A percentile compares a stretch with the other conserved stretches of the same genome.
These are phyloP conservation scores for Tricholoma furcatifolium DNA, from an alignment of 768 basidiomycete species.

Conservation along the genomic window DNA sequence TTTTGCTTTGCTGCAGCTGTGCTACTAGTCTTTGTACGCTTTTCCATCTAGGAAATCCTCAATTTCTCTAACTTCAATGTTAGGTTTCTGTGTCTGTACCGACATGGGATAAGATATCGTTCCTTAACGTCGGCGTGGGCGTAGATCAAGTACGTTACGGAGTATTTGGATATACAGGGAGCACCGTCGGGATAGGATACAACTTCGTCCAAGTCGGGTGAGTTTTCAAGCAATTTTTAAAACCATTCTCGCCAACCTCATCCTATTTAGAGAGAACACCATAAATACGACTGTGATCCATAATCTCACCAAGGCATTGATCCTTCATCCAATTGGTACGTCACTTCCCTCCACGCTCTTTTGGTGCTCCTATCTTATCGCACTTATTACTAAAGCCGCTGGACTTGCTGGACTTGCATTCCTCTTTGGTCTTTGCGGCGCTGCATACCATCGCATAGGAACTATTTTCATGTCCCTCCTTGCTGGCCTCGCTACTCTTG, in stretches of 20 bases:
- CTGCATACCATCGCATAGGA: conserved; percentile 61
- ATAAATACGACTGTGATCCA: conserved; percentile 55
- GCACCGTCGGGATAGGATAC: conserved; percentile 57
- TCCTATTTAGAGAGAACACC: conserved; percentile 15
- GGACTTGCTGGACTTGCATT: conserved; percentile 64
- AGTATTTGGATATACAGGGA: conserved; percentile 76
- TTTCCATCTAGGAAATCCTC: not conserved
- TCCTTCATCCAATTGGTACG: conserved; percentile 79
- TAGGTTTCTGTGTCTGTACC: conserved; percentile 73
- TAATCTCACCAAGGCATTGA: conserved; percentile 70
- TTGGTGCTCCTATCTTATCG: conserved; percentile 2
- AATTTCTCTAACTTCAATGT: not conserved
- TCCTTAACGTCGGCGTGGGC: conserved; percentile 53
- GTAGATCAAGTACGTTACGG: conserved; percentile 54
- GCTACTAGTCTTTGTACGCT: conserved; percentile 60
- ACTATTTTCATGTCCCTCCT: conserved; percentile 77
- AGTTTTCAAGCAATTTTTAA: not conserved
- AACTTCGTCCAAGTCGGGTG: conserved; percentile 26
- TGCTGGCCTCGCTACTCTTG: conserved; percentile 62
- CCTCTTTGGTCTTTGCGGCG: conserved; percentile 68
- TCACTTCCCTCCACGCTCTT: conserved; percentile 10
- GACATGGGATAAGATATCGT: conserved; percentile 70
- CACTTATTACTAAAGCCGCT: conserved; percentile 39
- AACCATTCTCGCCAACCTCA: not conserved
- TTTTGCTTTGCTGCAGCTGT: conserved; percentile 71